Evolutionary conservation across 225 moss, liverwort and hornwort genomes (phyloP).

Genomic region (Pseudisothecium myosuroides): DNA sequence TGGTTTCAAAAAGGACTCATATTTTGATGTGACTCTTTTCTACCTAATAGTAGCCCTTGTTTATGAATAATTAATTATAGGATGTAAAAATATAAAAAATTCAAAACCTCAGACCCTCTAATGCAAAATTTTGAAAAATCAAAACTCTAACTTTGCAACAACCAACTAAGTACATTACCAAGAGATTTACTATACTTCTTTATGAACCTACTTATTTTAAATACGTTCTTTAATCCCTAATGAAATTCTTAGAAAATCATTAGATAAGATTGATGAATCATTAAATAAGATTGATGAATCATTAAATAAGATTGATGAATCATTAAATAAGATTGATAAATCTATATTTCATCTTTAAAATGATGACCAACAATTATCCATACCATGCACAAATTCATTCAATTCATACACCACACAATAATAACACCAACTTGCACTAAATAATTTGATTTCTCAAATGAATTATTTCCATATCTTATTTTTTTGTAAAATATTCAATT

Average conservation of each 20-base stretch:
- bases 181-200: not conserved
- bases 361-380: not conserved
- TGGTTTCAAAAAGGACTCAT: not conserved
- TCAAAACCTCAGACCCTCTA: fast-evolving
- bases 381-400: not conserved
- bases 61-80: no score
- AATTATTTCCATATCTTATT: not conserved
- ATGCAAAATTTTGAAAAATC: not conserved
- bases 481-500: not conserved
- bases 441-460: not conserved
- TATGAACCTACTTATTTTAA: fast-evolving
- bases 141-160: not conserved
- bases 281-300: not conserved
- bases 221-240: not conserved
- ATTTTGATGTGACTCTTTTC: no score
- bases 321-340: not conserved
- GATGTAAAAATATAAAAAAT: not conserved
- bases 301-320: not conserved
- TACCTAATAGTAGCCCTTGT: not conserved
- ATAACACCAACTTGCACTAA: no score
- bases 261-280: not conserved
- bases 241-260: not conserved
- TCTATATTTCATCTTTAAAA: not conserved
- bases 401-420: no score
- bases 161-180: not conserved